Conservation (phyloP, 2,329 filamentous ascomycete species). For the Colletotrichum sp. region DNA sequence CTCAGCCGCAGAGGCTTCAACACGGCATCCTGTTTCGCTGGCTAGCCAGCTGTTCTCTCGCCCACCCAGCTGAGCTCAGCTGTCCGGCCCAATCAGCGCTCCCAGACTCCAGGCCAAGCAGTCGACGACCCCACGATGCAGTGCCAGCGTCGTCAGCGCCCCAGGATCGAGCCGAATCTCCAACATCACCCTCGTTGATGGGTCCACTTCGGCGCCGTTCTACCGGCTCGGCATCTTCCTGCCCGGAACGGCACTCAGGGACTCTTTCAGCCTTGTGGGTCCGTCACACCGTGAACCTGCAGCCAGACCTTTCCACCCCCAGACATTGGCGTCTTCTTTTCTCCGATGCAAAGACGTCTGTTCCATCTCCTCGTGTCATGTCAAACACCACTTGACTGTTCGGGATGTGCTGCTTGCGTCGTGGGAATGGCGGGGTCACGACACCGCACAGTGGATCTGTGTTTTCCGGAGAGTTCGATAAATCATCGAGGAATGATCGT, state of each 20-base stretch:
- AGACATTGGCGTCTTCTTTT: not conserved
- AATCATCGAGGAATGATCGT: not conserved
- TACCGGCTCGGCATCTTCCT: slow-evolving; percentile 13
- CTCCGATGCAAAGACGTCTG: not conserved
- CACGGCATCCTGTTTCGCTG: not conserved
- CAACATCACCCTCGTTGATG: not conserved
- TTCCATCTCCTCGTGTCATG: not conserved
- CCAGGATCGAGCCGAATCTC: not conserved
- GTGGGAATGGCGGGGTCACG: not conserved
- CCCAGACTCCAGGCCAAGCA: not conserved
- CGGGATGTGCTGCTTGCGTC: not conserved
- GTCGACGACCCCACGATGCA: not conserved
- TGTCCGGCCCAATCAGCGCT: not conserved
- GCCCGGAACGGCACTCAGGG: not conserved
- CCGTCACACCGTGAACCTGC: not conserved
- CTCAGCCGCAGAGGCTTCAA: not conserved
- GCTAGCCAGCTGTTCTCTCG: not conserved
- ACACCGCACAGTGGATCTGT: not conserved
- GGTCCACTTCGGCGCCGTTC: slow-evolving; percentile 6
- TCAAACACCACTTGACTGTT: not conserved
- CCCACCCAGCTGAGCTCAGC: not conserved
- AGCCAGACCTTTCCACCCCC: not conserved
- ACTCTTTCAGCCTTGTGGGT: slow-evolving; percentile 17
- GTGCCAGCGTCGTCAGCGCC: slow-evolving; percentile 1
- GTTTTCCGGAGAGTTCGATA: not conserved